Percentiles rank a stretch among this genome's conserved stretches.
Evolutionary conservation across 768 basidiomycete genomes (phyloP).

Genomic region (Phylloporus sp.): DNA sequence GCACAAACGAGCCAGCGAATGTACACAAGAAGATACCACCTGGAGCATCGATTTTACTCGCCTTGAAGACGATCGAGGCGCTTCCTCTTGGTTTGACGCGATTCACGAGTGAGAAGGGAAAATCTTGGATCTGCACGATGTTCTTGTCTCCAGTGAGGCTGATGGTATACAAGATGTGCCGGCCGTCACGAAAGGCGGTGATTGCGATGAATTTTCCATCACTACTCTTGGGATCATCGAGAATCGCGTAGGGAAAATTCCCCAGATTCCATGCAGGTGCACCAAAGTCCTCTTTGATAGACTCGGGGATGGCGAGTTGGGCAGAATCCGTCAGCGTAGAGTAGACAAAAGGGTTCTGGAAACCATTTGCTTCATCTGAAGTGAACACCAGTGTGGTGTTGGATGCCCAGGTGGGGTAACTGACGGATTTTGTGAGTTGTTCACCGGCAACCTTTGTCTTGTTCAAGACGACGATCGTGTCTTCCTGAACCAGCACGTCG

Average conservation of each 20-base stretch:
- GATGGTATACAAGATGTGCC: constrained; percentile 34
- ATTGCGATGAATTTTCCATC: constrained; percentile 26
- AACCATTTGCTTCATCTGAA: constrained; percentile 57
- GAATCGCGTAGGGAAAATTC: constrained; percentile 42
- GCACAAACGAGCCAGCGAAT: constrained; percentile 21
- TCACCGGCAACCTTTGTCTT: constrained; percentile 49
- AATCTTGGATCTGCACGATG: constrained; percentile 25
- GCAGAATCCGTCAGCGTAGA: constrained; percentile 30
- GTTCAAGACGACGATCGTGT: constrained; percentile 36
- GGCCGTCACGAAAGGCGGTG: constrained; percentile 32
- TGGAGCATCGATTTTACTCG: constrained; percentile 29
- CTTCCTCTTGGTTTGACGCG: constrained; percentile 24
- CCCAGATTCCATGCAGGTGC: constrained; percentile 55
- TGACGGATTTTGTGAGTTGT: constrained; percentile 45
- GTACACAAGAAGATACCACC: constrained; percentile 30
- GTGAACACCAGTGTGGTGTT: constrained; percentile 59
- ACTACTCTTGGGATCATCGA: constrained; percentile 31
- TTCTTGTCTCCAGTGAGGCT: constrained; percentile 23
- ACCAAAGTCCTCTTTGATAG: constrained; percentile 54
- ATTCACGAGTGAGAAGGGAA: constrained; percentile 32
- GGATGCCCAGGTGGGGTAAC: constrained; percentile 58
- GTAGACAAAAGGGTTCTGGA: constrained; percentile 63
- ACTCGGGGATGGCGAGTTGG: constrained; percentile 31
- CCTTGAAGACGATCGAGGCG: constrained; percentile 32
- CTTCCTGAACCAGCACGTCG: constrained; percentile 33